Evolutionary conservation across 805 yeast species (phyloP).

Genomic region (Zygoascus bituminiphila): DNA sequence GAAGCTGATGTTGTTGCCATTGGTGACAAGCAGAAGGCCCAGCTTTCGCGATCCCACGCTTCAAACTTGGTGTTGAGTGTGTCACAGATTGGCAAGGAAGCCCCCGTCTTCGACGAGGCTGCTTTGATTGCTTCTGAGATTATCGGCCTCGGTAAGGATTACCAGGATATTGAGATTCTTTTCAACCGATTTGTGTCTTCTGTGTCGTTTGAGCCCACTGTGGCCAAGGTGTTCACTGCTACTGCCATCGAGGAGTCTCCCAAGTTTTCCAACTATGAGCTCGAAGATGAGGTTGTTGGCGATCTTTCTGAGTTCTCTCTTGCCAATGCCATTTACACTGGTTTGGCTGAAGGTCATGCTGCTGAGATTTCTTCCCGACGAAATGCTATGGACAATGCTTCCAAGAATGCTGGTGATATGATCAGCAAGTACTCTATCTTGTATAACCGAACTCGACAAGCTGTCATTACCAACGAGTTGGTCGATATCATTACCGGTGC

Average conservation of each 20-base stretch:
- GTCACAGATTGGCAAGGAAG: constrained; percentile 92
- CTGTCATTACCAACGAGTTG: constrained; percentile 97
- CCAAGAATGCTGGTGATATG: constrained; percentile 99
- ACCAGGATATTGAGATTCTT: constrained; percentile 69
- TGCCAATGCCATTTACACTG: constrained; percentile 82
- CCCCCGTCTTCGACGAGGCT: constrained; percentile 89
- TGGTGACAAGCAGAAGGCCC: constrained; percentile 92
- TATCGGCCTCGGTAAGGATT: constrained; percentile 43
- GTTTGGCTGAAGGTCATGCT: constrained; percentile 97
- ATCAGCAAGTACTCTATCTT: constrained; percentile 90
- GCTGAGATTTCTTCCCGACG: constrained; percentile 98
- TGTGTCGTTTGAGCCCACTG: constrained; percentile 81
- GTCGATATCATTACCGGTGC: constrained; percentile 99
- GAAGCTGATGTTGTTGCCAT: constrained; percentile 73
- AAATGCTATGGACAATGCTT: constrained; percentile 99
- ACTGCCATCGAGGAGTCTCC: constrained; percentile 75
- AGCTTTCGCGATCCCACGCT: constrained; percentile 75
- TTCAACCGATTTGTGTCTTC: constrained; percentile 85
- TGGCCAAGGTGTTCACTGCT: constrained; percentile 57
- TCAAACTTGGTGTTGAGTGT: constrained; percentile 64
- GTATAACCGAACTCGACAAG: constrained; percentile 99
- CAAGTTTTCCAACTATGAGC: constrained; percentile 72
- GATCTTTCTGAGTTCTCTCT: constrained; percentile 73
- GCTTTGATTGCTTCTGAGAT: constrained; percentile 84
- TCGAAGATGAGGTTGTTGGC: constrained; percentile 49